Base-by-base conservation (phyloP, 768 basidiomycete genomes). In the Lactarius psammicola region DNA sequence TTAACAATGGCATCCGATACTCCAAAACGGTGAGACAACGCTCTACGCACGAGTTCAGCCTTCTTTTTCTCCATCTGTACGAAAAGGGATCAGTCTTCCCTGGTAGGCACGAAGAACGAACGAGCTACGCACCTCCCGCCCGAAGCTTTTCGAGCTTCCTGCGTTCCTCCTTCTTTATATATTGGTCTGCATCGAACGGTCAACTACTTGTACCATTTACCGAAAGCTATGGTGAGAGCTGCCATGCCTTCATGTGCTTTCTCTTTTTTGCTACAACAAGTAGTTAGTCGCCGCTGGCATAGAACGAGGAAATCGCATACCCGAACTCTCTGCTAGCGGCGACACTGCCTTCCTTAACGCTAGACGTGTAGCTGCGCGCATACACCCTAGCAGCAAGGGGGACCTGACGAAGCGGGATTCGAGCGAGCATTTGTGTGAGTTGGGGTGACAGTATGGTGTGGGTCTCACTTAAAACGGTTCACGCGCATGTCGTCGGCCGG, bases 201-300 rank as follows among this genome's bases (percentile, higher is more conserved):
- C 64, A 69, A 20, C n/a, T 66, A 71, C 18, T 71, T n/a, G 38
- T 60, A 55, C 0, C 8, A 8, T 8, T n/a, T n/a, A n/a, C n/a
- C n/a, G n/a, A n/a, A 6, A 13, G 26, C 36, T 60, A 18, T 30
- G n/a, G 28, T 9, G 18, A n/a, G 17, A 13, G 75, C 74, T 64
- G 28, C n/a, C 71, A 38, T 65, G 80, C 84, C 81, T 77, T 91
- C 89, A 59, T 88, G 83, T n/a, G 88, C 89, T 73, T 82, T 86
- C 75, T 90, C 89, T 76, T 84, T 90, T 76, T 85, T 85, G 71
- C 89, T 91, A 74, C 49, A 62, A 34, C n/a, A 28, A 38, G 11
- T 30, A 23, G 31, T 63, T 18, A 61, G 34, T 55, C 40, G 59
- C 30, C 63, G 49, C 40, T 28, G 18, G 4, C 51, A 56, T 15